These are phyloP conservation scores for Talaromyces sp. DNA, from an alignment of 2,329 filamentous ascomycete genomes.

Conservation along the genomic window DNA sequence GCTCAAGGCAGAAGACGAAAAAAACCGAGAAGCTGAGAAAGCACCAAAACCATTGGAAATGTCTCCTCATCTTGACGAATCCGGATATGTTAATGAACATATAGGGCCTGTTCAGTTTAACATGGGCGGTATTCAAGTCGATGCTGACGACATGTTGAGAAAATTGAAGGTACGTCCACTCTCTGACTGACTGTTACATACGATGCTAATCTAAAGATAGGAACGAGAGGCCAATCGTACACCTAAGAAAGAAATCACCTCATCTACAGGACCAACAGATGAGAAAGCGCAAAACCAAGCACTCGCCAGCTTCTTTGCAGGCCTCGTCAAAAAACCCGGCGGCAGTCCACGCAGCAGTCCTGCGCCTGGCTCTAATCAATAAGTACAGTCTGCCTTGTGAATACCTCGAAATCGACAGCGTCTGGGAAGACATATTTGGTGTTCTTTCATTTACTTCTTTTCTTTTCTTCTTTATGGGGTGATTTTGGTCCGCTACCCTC, in stretches of 20 bases:
- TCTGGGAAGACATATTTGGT: constrained; percentile 3
- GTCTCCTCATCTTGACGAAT: constrained; percentile 35
- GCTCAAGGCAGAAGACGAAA: constrained; percentile 55
- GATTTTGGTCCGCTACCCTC: not conserved
- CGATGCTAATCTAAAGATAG: constrained; percentile 25
- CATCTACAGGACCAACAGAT: constrained; percentile 33
- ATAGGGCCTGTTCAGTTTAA: constrained; percentile 97
- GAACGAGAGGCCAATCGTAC: constrained; percentile 44
- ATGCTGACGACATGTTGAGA: constrained; percentile 89
- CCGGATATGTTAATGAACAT: constrained; percentile 63
- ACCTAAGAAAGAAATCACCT: constrained; percentile 33
- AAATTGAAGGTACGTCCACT: constrained; percentile 64
- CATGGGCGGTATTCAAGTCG: constrained; percentile 94
- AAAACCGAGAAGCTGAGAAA: constrained; percentile 36
- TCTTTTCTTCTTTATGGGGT: not conserved
- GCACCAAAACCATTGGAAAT: constrained; percentile 34
- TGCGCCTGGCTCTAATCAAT: constrained; percentile 20
- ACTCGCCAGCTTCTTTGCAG: constrained; percentile 59
- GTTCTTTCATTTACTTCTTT: constrained; percentile 7
- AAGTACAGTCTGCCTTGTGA: not conserved
- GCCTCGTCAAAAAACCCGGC: constrained; percentile 53
- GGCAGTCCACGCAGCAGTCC: constrained; percentile 39
- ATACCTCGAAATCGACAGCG: constrained; percentile 4
- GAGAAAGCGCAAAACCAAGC: constrained; percentile 58
- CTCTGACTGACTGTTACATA: not conserved